These are phyloP conservation scores for Butyriboletus loyo DNA, from an alignment of 768 basidiomycete genomes.

Conservation along the genomic window DNA sequence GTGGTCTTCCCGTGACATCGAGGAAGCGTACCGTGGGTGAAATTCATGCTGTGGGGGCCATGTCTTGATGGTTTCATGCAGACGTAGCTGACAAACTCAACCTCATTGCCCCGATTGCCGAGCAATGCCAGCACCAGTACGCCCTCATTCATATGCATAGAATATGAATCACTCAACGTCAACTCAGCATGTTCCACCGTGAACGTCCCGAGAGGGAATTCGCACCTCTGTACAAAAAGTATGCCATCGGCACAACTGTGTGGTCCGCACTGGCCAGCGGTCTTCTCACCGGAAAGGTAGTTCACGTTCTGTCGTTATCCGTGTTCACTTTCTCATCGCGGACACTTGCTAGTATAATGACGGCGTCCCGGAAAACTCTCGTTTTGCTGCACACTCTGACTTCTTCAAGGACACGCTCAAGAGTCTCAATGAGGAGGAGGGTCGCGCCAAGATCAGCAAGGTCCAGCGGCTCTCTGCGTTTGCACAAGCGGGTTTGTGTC, in stretches of 20 bases:
- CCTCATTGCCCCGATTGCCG: conserved; percentile 48
- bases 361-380: conserved; percentile 50
- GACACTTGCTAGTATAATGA: conserved; percentile 39
- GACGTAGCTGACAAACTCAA: conserved; percentile 50
- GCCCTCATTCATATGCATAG: background rate
- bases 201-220: conserved; percentile 56
- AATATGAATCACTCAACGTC: background rate
- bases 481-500: conserved; percentile 35
- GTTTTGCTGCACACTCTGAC: conserved; percentile 46
- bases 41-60: background rate
- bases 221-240: conserved; percentile 43
- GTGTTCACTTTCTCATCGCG: background rate
- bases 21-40: conserved; percentile 39
- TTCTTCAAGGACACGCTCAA: conserved; percentile 46
- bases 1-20: conserved; percentile 52
- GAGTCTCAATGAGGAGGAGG: conserved; percentile 40
- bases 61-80: conserved; percentile 9
- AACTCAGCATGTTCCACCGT: conserved; percentile 47
- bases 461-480: conserved; percentile 45
- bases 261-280: conserved; percentile 58
- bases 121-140: conserved; percentile 50
- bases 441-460: conserved; percentile 45
- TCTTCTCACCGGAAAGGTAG: conserved; percentile 51
- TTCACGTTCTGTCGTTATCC: background rate
- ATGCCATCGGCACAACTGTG: conserved; percentile 47